Base-by-base conservation (phyloP, 441 rosid species). In the Manihot esculenta region DNA sequence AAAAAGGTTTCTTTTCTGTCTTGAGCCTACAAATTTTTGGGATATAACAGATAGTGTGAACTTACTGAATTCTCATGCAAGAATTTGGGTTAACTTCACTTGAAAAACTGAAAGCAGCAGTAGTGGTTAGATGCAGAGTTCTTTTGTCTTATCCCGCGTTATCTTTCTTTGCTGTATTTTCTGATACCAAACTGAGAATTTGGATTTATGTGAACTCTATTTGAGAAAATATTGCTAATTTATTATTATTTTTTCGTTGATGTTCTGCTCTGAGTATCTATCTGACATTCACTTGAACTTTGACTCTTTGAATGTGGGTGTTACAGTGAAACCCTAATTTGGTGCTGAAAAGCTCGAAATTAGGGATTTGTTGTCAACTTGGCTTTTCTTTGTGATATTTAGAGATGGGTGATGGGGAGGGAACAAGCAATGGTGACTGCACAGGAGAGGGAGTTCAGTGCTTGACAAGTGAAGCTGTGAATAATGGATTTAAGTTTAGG, bases 331-430 rank as follows among this genome's bases (percentile, higher is more conserved):
- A 70, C 79, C 85, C 82, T 82, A 81, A 83, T 57, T 71, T 54
- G 72, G 66, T 21, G 77, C 62, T 64, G 69, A 61, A 64, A 60
- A 76, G 74, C 44, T 45, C 20, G 65, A 55, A 58, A 41, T 64
- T 73, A 57, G 79, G 79, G 67, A 64, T 72, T 54, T 77, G 24
- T 45, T 20, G 71, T 56, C 48, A 64, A 50, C 15, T 35, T 73
- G 33, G 54, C 5, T 8, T 35, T 21, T 33, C 45, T 45, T 3
- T 15, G n/a, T 41, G 53, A 48, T 56, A 13, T 70, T 48, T 44
- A 62, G 70, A 70, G 60, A 89, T 86, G 94, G 78, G 66, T 18
- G 74, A 76, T 69, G 82, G 78, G 21, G 91, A 84, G 70, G 84
- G 81, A 56, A 74, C 76, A 33, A 74, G 77, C 57, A 81, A 81